phyloP scores from a whole-genome alignment of 2,329 filamentous ascomycete species.

The Passalora sequoiae region DNA sequence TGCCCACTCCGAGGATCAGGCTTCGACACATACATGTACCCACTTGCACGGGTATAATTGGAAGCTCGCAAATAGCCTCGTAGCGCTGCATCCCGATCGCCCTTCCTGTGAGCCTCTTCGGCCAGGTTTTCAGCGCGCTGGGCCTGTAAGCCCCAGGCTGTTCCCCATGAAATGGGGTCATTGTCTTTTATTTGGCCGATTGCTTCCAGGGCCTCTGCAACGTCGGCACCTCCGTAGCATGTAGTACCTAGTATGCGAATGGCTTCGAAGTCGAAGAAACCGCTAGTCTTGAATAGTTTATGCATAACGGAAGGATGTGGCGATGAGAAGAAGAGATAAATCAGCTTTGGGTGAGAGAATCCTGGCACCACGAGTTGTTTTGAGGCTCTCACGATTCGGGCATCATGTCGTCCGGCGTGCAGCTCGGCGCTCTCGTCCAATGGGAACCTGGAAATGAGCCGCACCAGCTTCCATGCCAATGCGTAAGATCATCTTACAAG shows the following conservation, averaged over 20 bases:
- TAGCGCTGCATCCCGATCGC: not conserved
- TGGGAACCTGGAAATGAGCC: no score
- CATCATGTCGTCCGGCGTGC: no score
- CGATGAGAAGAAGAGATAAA: no score
- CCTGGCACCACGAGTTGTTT: no score
- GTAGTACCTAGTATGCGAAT: not conserved
- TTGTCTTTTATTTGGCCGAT: not conserved
- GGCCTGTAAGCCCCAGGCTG: not conserved
- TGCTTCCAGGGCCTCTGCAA: not conserved
- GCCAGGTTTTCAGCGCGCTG: not conserved
- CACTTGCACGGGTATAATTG: not conserved
- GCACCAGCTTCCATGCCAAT: no score
- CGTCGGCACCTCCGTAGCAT: not conserved
- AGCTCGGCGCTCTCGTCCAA: no score
- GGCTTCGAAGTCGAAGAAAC: not conserved
- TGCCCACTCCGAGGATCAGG: not conserved
- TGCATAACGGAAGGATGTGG: no score
- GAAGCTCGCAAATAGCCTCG: not conserved
- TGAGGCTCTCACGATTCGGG: no score
- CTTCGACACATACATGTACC: not conserved
- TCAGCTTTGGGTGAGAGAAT: no score
- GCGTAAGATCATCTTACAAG: no score
- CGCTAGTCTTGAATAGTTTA: no score
- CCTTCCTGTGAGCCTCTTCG: not conserved
- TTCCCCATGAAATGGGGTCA: not conserved